Percentiles rank a stretch among this genome's conserved stretches.
Conservation (phyloP, 352 stramenopile species). For the Phytophthora citrophthora region DNA sequence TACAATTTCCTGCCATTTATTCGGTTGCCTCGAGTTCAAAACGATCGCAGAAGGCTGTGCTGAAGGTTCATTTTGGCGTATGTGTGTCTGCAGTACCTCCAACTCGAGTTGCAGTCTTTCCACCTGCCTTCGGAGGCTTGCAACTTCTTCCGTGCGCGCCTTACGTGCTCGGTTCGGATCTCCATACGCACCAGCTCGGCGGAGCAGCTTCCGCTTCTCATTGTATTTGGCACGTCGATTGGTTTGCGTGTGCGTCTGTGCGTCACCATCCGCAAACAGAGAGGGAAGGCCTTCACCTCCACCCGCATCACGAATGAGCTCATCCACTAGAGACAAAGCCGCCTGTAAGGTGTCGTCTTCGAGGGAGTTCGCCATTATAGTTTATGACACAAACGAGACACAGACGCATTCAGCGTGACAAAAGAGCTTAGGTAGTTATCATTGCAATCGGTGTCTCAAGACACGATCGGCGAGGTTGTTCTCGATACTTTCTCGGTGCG, state of each 20-base stretch:
- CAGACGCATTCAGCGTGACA: too few relatives aligned
- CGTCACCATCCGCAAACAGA: neutral
- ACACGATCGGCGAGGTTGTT: slow-evolving; percentile 32
- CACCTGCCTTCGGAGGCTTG: slow-evolving; percentile 43
- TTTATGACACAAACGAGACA: too few relatives aligned
- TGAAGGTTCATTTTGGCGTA: neutral
- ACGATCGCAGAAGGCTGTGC: neutral
- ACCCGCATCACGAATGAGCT: neutral
- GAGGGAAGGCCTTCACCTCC: neutral
- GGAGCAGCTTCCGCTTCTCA: slow-evolving; percentile 28
- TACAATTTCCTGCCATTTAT: slow-evolving; percentile 29
- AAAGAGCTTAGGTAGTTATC: neutral
- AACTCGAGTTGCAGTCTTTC: slow-evolving; percentile 40
- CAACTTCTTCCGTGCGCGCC: slow-evolving; percentile 45
- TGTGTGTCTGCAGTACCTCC: neutral
- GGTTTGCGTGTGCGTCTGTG: neutral
- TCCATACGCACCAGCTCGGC: slow-evolving; percentile 33
- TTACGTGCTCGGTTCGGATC: slow-evolving; percentile 30
- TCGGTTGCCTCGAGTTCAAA: neutral
- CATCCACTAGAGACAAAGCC: slow-evolving; percentile 4
- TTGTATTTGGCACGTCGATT: slow-evolving; percentile 1
- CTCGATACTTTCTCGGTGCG: slow-evolving; percentile 52
- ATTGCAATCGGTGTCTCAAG: slow-evolving; percentile 8
- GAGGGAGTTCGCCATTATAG: too few relatives aligned
- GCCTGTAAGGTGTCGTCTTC: slow-evolving; percentile 3